phyloP scores from a whole-genome alignment of 306 rosid genomes.

The Pterocarpus macrocarpus region DNA sequence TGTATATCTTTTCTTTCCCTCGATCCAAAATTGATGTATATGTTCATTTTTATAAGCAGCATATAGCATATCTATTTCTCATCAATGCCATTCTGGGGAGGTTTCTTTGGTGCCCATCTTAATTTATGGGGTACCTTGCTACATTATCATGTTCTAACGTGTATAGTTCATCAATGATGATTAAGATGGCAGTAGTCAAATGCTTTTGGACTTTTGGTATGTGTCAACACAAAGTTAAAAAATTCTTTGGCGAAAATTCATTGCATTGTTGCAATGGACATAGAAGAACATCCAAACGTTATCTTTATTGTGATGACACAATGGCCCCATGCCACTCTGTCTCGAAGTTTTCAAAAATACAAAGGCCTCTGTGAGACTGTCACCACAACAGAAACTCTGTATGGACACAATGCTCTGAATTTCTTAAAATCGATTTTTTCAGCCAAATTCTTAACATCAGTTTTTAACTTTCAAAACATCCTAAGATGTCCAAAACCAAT shows the following conservation, averaged over 20 bases:
- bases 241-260: not conserved
- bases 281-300: not conserved
- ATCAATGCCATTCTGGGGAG: slow-evolving; percentile 11
- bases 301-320: slow-evolving; percentile 19
- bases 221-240: not conserved
- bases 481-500: not conserved
- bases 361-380: slow-evolving; percentile 10
- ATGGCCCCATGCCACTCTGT: slow-evolving; percentile 29
- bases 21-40: slow-evolving; percentile 36
- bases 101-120: not conserved
- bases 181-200: slow-evolving; percentile 28
- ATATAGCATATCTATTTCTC: slow-evolving; percentile 29
- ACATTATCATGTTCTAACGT: slow-evolving; percentile 5
- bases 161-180: slow-evolving; percentile 12
- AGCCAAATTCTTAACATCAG: not conserved
- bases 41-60: slow-evolving; percentile 32
- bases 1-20: slow-evolving; percentile 20
- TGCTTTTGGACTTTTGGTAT: not conserved
- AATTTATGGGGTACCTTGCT: slow-evolving; percentile 32
- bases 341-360: not conserved
- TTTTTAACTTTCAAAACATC: not conserved
- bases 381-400: not conserved
- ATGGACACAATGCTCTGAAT: not conserved
- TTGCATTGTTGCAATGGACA: not conserved
- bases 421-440: not conserved